These are phyloP conservation scores for Moniliophthora roreri DNA, from an alignment of 1,284 basidiomycete genomes.

Conservation along the genomic window DNA sequence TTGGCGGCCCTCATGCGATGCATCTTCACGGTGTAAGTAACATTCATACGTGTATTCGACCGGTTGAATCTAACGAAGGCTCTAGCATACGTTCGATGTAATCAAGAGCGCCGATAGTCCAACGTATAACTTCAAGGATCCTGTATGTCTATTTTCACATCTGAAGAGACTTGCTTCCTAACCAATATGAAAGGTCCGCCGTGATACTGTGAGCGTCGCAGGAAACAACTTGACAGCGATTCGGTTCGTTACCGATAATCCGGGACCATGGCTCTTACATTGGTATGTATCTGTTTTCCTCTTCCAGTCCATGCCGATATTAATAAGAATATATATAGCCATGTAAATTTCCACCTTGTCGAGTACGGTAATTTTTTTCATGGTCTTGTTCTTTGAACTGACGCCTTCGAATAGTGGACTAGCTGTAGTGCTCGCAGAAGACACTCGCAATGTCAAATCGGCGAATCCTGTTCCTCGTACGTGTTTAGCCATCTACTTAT, in stretches of 20 bases:
- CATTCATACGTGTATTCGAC: background rate
- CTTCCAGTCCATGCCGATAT: background rate
- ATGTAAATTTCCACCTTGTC: conserved; percentile 31
- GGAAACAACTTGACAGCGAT: conserved; percentile 1
- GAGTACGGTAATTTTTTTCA: conserved; percentile 18
- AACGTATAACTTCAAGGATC: conserved; percentile 30
- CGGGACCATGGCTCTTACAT: conserved; percentile 16
- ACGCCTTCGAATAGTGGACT: conserved; percentile 35
- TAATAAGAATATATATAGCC: conserved; percentile 16
- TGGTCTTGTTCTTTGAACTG: no score
- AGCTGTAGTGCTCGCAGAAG: conserved; percentile 41
- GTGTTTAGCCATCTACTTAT: background rate
- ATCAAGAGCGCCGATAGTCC: conserved; percentile 21
- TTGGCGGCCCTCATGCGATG: conserved; percentile 27
- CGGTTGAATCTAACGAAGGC: background rate
- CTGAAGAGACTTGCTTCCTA: background rate
- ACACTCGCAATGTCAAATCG: conserved; percentile 22
- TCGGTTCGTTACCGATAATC: conserved; percentile 14
- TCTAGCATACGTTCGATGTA: conserved; percentile 39
- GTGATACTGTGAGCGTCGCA: conserved; percentile 9
- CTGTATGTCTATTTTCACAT: conserved; percentile 12
- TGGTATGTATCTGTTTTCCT: conserved; percentile 6
- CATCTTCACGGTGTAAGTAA: conserved; percentile 38
- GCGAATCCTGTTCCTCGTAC: conserved; percentile 18
- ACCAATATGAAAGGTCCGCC: conserved; percentile 3